These are phyloP conservation scores for Penicillium soppii DNA, from an alignment of 495 filamentous ascomycete species.

Conservation along the genomic window DNA sequence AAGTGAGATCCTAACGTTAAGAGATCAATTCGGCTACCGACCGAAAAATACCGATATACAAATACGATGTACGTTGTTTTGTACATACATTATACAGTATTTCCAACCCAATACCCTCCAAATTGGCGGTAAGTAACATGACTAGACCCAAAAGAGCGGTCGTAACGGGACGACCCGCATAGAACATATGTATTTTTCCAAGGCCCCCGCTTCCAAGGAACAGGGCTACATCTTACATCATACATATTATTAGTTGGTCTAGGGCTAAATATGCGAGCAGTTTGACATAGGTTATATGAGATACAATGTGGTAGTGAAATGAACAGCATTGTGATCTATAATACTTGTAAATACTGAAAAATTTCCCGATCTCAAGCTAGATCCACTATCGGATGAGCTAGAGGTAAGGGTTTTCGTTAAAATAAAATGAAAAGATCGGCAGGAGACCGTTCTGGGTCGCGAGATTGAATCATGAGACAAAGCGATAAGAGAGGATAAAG, in stretches of 20 bases:
- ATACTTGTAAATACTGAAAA: neutral
- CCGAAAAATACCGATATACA: neutral
- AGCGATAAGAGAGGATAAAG: too few species aligned
- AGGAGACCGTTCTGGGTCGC: neutral
- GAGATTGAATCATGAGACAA: too few species aligned
- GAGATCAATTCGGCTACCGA: neutral
- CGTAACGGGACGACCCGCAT: conserved; percentile 7
- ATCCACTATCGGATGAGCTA: conserved; percentile 2
- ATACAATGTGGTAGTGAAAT: too few species aligned
- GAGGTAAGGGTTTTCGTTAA: conserved; percentile 2
- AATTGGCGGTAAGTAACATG: neutral
- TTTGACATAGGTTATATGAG: too few species aligned
- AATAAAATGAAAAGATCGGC: neutral
- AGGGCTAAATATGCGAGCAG: neutral
- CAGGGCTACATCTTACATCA: neutral
- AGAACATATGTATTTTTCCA: neutral
- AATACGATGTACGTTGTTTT: neutral
- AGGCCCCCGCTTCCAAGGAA: conserved; percentile 3
- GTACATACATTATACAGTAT: neutral
- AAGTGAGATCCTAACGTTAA: neutral
- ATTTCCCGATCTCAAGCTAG: neutral
- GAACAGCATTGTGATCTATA: too few species aligned
- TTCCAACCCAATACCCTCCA: neutral
- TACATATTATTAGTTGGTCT: neutral
- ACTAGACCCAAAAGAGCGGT: neutral